Evolutionary conservation across 805 yeast species (phyloP), one percentile per base, ranked within the genome.

Genomic region (Barnettozyma pratensis): DNA sequence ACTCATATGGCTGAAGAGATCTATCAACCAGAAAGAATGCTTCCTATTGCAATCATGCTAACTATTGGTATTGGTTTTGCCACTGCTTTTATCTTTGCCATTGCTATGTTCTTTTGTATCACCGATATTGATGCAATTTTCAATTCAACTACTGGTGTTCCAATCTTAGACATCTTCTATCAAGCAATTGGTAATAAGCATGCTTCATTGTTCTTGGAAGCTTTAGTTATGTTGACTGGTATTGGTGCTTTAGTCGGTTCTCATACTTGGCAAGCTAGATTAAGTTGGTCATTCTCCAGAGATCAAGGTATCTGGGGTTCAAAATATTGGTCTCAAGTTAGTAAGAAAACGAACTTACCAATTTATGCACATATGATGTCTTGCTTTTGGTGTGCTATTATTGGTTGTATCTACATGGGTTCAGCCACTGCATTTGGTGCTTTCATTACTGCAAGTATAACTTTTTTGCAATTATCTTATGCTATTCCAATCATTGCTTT

Each of bases 1-100:
- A 80, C 87, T 4, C 88, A 83, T 56, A 71, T 83, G 74, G 81
- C 85, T n/a, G 89, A 83, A 60, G 88, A 83, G 57, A 73, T 74
- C 25, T 55, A 67, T 11, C 63, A 72, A 25, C 84, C 85, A 9
- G 72, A 73, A 52, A 68, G 71, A 38, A 72, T 75, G 45, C 78
- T 81, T 43, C 87, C 87, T 25, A 73, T 72, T 41, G 79, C 83
- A 2, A 80, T 82, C 50, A 66, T 80, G 57, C 73, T 79, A 1
- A 79, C 85, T 2, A 82, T 82, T 2, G 71, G 78, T 5, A 78
- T 83, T 55, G 87, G 87, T 0, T 77, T 83, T 50, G 60, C 74
- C 11, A 83, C 88, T 6, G 68, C 80, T 4, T 74, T 78, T 53
- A 53, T 68, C 31, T 79, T 77, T 54, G 61, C 73, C 0, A 70